Evolutionary conservation across 306 rosid genomes (phyloP), one percentile per base, ranked within the genome.

Genomic region (Aeschynomene evenia): DNA sequence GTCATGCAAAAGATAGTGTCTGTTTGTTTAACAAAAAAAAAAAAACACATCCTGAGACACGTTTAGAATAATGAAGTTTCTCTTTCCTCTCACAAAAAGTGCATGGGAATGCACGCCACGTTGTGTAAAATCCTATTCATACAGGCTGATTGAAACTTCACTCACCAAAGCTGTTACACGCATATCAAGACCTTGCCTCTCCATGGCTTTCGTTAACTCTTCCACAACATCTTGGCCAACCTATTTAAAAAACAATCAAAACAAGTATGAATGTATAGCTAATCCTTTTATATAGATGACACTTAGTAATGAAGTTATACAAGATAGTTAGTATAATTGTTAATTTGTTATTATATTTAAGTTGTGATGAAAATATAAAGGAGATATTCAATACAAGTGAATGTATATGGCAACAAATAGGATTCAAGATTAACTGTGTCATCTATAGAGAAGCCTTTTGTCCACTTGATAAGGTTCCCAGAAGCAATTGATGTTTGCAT

Each of bases 391-490:
- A 54, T 18, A 70, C 18, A 29, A 71, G 60, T 64, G 66, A 76
- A 71, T 39, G 36, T 20, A 45, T 70, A 66, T 66, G 37, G 59
- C 53, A 68, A 56, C 42, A 64, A 83, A 63, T 72, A 69, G 66
- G 73, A 73, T 55, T 61, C 5, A 37, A 76, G 66, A 79, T 56
- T 79, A 54, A 82, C 99, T 20, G 89, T 29, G 13, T 86, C 96
- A 13, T 89, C 88, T 2, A 95, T 87, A 77, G 52, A 78, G 95
- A 95, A 95, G 68, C 99, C 99, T 72, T 91, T 95, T 34, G 99
- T 95, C 99, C 99, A 95, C 77, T 83, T 95, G 74, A 95, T 85
- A 69, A 95, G 97, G 59, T 79, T 82, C 69, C 99, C 97, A 5
- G 99, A 88, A 43, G 89, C 76, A 73, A 95, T 85, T 43, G 96